A percentile compares a stretch with the other conserved stretches of the same genome.
These are phyloP conservation scores for Pestalotiopsis fici DNA, from an alignment of 2,329 filamentous ascomycete species.

Conservation along the genomic window DNA sequence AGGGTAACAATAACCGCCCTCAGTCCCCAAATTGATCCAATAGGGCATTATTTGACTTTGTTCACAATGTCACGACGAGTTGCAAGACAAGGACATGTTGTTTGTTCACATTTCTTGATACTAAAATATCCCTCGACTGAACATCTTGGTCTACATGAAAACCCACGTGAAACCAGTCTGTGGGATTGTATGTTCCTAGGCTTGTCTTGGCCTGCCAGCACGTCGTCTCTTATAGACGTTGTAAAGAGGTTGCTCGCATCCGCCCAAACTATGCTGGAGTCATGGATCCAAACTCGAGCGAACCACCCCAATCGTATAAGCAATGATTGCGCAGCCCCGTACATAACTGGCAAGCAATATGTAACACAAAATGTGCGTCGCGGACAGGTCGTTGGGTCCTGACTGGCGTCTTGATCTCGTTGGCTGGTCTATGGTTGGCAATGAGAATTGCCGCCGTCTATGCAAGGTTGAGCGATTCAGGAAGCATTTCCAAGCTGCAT, in stretches of 20 bases:
- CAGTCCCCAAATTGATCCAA: too few relatives aligned
- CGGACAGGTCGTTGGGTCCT: not conserved
- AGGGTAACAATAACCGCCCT: too few relatives aligned
- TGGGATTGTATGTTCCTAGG: not conserved
- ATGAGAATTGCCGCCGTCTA: not conserved
- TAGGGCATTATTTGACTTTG: not conserved
- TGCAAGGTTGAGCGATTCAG: not conserved
- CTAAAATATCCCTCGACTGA: not conserved
- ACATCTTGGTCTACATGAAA: not conserved
- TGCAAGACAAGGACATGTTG: not conserved
- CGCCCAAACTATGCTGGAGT: not conserved
- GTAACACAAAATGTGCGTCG: not conserved
- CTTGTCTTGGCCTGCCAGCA: not conserved
- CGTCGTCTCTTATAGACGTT: not conserved
- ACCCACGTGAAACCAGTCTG: not conserved
- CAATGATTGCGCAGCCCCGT: not conserved
- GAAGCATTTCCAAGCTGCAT: conserved; percentile 44
- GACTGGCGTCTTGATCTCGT: not conserved
- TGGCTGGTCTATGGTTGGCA: not conserved
- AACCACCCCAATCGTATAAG: not conserved
- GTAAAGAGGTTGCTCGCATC: not conserved
- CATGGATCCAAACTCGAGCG: not conserved
- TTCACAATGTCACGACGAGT: not conserved
- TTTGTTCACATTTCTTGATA: not conserved
- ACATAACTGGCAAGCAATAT: not conserved